These are phyloP conservation scores for Fusarium sp. DNA, from an alignment of 2,329 filamentous ascomycete species.

Conservation along the genomic window DNA sequence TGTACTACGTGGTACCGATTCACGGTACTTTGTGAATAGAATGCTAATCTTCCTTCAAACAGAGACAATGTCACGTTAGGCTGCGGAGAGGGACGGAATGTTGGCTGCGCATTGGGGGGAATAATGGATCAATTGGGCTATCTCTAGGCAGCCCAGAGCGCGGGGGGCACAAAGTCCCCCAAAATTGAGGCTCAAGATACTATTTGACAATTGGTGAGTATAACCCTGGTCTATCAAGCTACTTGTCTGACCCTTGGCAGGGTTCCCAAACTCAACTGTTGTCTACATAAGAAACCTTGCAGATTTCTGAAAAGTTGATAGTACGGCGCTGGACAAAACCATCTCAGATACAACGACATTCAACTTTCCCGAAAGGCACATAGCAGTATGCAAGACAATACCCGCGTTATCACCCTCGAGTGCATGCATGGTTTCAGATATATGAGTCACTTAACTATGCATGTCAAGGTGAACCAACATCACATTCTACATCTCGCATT, in stretches of 20 bases:
- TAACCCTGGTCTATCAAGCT: conserved; percentile 8
- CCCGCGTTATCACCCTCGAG: conserved; percentile 3
- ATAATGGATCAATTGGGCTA: not conserved
- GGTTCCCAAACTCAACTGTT: not conserved
- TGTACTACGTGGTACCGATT: conserved; percentile 12
- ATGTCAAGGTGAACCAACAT: conserved; percentile 3
- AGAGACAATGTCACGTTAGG: too few relatives aligned
- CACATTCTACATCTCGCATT: conserved; percentile 11
- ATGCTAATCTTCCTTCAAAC: too few relatives aligned
- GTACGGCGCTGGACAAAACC: too few relatives aligned
- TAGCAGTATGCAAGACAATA: not conserved
- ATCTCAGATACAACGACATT: not conserved
- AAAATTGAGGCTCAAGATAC: conserved; percentile 36
- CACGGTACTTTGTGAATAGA: not conserved
- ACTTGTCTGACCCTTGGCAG: conserved; percentile 21
- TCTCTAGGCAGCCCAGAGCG: not conserved
- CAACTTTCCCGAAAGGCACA: not conserved
- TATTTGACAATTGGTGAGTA: conserved; percentile 3
- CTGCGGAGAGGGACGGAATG: not conserved
- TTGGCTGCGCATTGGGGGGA: not conserved
- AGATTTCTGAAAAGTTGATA: too few relatives aligned
- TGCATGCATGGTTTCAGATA: not conserved
- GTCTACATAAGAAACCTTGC: not conserved
- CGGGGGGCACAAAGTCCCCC: conserved; percentile 25
- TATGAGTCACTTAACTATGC: conserved; percentile 23